Conservation (phyloP, 2,329 filamentous ascomycete species). For the Daldinia eschscholtzii region DNA sequence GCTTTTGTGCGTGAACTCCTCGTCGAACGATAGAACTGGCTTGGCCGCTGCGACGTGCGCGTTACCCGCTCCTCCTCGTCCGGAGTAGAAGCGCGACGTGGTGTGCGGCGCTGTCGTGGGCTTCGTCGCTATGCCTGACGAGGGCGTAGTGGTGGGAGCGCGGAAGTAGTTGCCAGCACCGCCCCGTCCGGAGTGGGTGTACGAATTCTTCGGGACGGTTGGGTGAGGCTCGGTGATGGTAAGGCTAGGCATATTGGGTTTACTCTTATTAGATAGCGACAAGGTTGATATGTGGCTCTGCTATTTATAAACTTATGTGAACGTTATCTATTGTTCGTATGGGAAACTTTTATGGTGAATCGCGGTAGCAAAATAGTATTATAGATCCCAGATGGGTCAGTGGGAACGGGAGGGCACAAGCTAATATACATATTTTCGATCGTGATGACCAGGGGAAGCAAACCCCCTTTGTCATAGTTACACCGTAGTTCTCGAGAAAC, state of each 20-base stretch:
- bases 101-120: conserved; percentile 59
- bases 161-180: conserved; percentile 69
- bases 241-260: conserved; percentile 57
- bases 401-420: conserved; percentile 31
- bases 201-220: conserved; percentile 60
- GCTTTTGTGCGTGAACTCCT: conserved; percentile 70
- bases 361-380: conserved; percentile 4
- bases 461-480: conserved; percentile 50
- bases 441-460: conserved; percentile 36
- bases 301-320: conserved; percentile 7
- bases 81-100: conserved; percentile 70
- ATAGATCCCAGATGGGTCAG: conserved; percentile 9
- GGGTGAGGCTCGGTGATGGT: conserved; percentile 64
- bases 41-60: conserved; percentile 65
- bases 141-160: conserved; percentile 57
- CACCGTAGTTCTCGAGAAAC: conserved; percentile 39
- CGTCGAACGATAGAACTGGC: conserved; percentile 74
- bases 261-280: conserved; percentile 14
- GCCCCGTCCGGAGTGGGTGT: conserved; percentile 67
- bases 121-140: conserved; percentile 60
- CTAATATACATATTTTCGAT: conserved; percentile 48
- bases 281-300: conserved; percentile 26
- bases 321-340: not conserved
- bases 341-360: not conserved
- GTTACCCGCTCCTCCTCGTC: conserved; percentile 77